phyloP scores from a whole-genome alignment of 352 stramenopile species.

The Pseudoperonospora humuli region DNA sequence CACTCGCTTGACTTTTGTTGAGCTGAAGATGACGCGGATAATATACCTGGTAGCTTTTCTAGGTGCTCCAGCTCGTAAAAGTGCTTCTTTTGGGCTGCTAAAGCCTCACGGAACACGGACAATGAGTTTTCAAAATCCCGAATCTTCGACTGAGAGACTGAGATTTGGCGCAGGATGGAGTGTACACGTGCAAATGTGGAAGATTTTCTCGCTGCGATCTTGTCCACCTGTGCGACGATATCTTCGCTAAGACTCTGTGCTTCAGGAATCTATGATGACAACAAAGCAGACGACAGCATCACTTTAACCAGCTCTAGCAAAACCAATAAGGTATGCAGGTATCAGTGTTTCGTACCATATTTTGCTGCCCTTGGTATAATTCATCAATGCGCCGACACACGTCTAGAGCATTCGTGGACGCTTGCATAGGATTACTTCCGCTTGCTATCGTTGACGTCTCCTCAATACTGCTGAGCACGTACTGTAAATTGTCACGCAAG shows the following conservation, averaged over 20 bases:
- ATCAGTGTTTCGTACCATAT: constrained; percentile 33
- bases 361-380: constrained; percentile 66
- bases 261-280: constrained; percentile 42
- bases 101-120: constrained; percentile 66
- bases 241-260: constrained; percentile 57
- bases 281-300: constrained; percentile 3
- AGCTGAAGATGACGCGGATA: neutral
- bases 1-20: neutral
- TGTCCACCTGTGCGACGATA: constrained; percentile 45
- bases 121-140: constrained; percentile 87
- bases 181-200: constrained; percentile 53
- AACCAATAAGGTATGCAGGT: neutral
- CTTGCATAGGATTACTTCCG: constrained; percentile 64
- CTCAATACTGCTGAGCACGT: constrained; percentile 59
- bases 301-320: neutral
- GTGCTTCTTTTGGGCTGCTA: constrained; percentile 71
- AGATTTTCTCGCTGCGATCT: constrained; percentile 46
- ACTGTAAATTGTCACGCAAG: constrained; percentile 55
- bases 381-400: constrained; percentile 78
- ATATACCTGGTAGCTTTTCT: constrained; percentile 64
- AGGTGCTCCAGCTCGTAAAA: constrained; percentile 83
- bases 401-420: constrained; percentile 67
- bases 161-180: constrained; percentile 60
- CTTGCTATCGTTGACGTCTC: constrained; percentile 49
- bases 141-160: constrained; percentile 76